phyloP scores from a whole-genome alignment of 441 rosid genomes.

The Iberis amara region DNA sequence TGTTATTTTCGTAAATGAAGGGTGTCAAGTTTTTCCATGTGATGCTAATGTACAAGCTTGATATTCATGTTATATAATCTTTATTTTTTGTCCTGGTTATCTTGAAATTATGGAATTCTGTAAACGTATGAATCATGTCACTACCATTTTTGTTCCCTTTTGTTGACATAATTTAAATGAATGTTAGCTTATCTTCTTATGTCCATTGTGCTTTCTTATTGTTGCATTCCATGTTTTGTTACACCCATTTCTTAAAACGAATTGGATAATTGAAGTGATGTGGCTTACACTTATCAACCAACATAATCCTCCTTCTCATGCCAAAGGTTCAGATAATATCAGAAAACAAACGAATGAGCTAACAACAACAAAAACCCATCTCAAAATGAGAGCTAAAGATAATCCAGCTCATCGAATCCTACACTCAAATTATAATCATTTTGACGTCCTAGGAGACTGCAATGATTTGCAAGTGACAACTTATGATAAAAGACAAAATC shows the following conservation, averaged over 20 bases:
- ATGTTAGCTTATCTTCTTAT: neutral
- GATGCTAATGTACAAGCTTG: slow-evolving; percentile 13
- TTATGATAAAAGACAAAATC: too few relatives aligned
- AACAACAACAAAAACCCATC: too few relatives aligned
- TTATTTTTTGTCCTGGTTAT: neutral
- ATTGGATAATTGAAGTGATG: slow-evolving; percentile 5
- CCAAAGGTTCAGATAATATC: too few relatives aligned
- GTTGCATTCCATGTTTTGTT: slow-evolving; percentile 3
- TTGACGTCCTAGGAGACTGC: too few relatives aligned
- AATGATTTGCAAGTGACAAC: too few relatives aligned
- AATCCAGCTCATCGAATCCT: too few relatives aligned
- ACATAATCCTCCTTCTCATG: too few relatives aligned
- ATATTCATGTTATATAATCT: neutral
- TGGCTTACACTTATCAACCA: slow-evolving; percentile 19
- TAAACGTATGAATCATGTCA: slow-evolving; percentile 5
- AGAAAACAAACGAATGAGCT: too few relatives aligned
- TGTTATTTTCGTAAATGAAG: slow-evolving; percentile 7
- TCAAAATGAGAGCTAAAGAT: too few relatives aligned
- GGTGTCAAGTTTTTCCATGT: slow-evolving; percentile 16
- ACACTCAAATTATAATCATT: too few relatives aligned
- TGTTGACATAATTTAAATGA: slow-evolving; percentile 7
- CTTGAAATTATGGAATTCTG: neutral
- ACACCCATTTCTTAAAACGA: neutral
- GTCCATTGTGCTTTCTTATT: slow-evolving; percentile 9
- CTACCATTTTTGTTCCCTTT: neutral